Evolutionary conservation across 176 grass and related monocot species (phyloP).

Genomic region (Calamus simplicifolius): DNA sequence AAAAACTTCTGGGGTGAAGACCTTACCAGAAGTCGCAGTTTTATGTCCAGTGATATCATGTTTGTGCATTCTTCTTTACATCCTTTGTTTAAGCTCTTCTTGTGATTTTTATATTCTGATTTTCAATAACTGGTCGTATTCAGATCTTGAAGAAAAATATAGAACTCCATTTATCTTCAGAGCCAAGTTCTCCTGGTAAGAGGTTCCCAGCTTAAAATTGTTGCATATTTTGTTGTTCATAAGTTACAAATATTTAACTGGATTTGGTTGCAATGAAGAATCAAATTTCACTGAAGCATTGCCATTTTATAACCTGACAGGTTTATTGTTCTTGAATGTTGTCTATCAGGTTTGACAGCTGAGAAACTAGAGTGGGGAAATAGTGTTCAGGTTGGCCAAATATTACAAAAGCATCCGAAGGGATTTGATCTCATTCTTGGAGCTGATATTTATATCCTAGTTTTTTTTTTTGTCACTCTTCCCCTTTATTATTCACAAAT

Average conservation of each 20-base stretch:
- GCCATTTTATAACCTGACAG: too few species aligned
- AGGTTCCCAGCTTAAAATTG: constrained; percentile 3
- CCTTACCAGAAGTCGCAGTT: too few species aligned
- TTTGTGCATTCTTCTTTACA: too few species aligned
- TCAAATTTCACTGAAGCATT: too few species aligned
- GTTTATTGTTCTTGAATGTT: too few species aligned
- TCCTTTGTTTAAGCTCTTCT: not conserved
- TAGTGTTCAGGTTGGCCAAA: constrained; percentile 44
- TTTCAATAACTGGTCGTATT: constrained; percentile 9
- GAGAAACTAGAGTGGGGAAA: constrained; percentile 96
- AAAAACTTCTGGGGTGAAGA: too few species aligned
- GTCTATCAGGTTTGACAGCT: constrained; percentile 51
- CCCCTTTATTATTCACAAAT: constrained; percentile 2
- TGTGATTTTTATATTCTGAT: not conserved
- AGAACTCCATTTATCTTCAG: constrained; percentile 50
- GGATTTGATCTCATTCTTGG: constrained; percentile 94
- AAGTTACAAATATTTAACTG: too few species aligned
- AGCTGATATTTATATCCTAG: constrained; percentile 99
- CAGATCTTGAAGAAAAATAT: constrained; percentile 89
- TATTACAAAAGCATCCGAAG: constrained; percentile 48
- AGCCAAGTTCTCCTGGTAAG: constrained; percentile 32
- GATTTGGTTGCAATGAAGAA: too few species aligned
- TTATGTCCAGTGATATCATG: too few species aligned
- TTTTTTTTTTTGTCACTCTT: not conserved
- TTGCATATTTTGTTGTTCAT: too few species aligned